Evolutionary conservation across 768 basidiomycete species (phyloP), one percentile per base, ranked within the genome.

Genomic region (Psilocybe sp.): DNA sequence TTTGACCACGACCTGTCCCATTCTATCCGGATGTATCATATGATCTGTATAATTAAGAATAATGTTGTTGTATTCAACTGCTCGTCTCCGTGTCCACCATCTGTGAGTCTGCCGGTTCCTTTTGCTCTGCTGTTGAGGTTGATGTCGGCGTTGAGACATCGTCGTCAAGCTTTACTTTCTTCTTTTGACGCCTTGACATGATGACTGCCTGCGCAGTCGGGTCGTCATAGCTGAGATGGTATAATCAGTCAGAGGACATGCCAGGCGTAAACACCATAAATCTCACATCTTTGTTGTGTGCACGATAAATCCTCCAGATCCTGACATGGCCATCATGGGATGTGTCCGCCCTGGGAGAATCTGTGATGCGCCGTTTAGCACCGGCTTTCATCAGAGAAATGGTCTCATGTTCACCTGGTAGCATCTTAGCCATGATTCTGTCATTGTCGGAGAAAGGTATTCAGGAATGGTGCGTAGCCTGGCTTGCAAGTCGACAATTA

Each of bases 321-420:
- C 92, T 16, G 90, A 87, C 51, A 84, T 89, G 49, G 77, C 85
- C 97, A 99, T 98, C 55, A 81, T 83, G 3, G 97, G 97, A 71
- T 99, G 97, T 36, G 92, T 96, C 33, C 97, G 79, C 18, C 97
- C 96, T 18, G 97, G 97, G n/a, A 99, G 75, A 13, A 94, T 86
- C 72, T 81, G 19, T 14, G 36, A 41, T 16, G 48, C 8, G 15
- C 40, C n/a, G 52, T 36, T 34, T 20, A 36, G 28, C 15, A 44
- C 2, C 18, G 32, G 32, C 5, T n/a, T 11, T 32, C 7, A n/a
- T 11, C 9, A 12, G 15, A 19, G 16, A 12, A 35, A 10, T 13
- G 34, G 19, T 1, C 12, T 19, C 5, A 11, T 32, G 40, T 20
- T n/a, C 45, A 82, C 82, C 65, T 98, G 96, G 70, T 98, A 99